A percentile compares a stretch with the other conserved stretches of the same genome.
These are phyloP conservation scores for Ceratocystis albifundus DNA, from an alignment of 2,329 filamentous ascomycete genomes.

Conservation along the genomic window DNA sequence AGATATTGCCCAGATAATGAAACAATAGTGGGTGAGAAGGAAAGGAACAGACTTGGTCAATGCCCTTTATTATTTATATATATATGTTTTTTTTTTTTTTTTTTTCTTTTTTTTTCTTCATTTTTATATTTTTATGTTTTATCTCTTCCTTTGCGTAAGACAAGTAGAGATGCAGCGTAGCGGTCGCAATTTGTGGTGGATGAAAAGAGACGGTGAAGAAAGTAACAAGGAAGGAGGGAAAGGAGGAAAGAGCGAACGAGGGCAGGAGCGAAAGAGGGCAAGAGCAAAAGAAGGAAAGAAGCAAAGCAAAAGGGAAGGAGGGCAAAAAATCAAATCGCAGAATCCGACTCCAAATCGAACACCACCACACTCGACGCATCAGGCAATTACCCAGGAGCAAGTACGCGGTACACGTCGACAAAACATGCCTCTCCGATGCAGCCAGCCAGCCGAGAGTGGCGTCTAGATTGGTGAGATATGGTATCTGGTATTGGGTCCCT, in stretches of 20 bases:
- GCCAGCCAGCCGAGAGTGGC: neutral
- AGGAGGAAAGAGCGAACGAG: neutral
- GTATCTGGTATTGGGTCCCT: no score
- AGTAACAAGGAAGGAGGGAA: neutral
- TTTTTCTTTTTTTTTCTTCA: neutral
- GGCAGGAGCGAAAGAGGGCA: neutral
- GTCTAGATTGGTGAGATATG: neutral
- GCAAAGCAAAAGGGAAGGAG: neutral
- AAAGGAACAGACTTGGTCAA: constrained; percentile 7
- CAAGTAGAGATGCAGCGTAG: no score
- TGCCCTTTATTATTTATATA: no score
- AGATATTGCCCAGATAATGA: no score
- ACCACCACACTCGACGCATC: no score
- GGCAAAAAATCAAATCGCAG: neutral
- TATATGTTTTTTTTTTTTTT: neutral
- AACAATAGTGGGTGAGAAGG: neutral
- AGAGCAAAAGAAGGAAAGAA: neutral
- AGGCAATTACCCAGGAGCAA: neutral
- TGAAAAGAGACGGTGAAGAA: no score
- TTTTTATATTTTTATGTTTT: no score
- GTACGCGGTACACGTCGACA: neutral
- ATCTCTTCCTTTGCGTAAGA: neutral
- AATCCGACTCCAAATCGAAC: neutral
- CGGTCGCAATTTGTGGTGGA: no score
- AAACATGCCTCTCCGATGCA: neutral